Evolutionary conservation across 495 filamentous ascomycete genomes (phyloP).

Genomic region (Podospora tetraspora): DNA sequence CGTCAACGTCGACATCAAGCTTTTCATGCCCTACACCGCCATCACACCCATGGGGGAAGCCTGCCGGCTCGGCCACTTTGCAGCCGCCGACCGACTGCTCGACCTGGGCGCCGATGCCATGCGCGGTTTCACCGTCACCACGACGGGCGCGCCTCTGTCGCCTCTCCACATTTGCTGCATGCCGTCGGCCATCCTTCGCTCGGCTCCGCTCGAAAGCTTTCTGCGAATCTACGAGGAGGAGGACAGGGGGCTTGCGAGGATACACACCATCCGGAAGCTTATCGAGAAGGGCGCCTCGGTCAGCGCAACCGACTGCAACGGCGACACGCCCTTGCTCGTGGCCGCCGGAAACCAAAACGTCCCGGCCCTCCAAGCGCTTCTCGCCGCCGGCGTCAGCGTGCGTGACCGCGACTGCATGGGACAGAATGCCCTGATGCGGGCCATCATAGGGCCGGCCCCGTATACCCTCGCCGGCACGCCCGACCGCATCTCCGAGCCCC

Average conservation of each 20-base stretch:
- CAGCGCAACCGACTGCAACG: slow-evolving; percentile 24
- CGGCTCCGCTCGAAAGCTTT: background rate
- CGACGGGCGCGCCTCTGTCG: slow-evolving; percentile 16
- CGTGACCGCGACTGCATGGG: slow-evolving; percentile 18
- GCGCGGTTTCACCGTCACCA: slow-evolving; percentile 23
- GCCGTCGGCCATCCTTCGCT: slow-evolving; percentile 21
- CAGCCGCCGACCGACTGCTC: slow-evolving; percentile 27
- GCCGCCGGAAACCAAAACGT: slow-evolving; percentile 23
- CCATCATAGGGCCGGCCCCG: slow-evolving; percentile 18
- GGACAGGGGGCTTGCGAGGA: slow-evolving; percentile 7
- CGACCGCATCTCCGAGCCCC: slow-evolving; percentile 3
- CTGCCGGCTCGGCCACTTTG: slow-evolving; percentile 30
- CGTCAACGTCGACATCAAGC: slow-evolving; percentile 27
- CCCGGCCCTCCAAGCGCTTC: slow-evolving; percentile 19
- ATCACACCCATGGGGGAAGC: slow-evolving; percentile 36
- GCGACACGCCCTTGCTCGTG: slow-evolving; percentile 29
- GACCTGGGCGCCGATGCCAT: slow-evolving; percentile 30
- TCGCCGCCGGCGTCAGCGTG: slow-evolving; percentile 19
- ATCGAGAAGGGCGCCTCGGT: slow-evolving; percentile 27
- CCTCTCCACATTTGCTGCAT: slow-evolving; percentile 32
- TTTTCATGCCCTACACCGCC: slow-evolving; percentile 31
- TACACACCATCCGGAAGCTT: slow-evolving; percentile 29
- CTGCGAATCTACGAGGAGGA: slow-evolving; percentile 15
- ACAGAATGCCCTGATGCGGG: slow-evolving; percentile 16
- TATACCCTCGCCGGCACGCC: slow-evolving; percentile 3